These are phyloP conservation scores for Gastrolobium bilobum DNA, from an alignment of 306 rosid genomes.

Conservation along the genomic window DNA sequence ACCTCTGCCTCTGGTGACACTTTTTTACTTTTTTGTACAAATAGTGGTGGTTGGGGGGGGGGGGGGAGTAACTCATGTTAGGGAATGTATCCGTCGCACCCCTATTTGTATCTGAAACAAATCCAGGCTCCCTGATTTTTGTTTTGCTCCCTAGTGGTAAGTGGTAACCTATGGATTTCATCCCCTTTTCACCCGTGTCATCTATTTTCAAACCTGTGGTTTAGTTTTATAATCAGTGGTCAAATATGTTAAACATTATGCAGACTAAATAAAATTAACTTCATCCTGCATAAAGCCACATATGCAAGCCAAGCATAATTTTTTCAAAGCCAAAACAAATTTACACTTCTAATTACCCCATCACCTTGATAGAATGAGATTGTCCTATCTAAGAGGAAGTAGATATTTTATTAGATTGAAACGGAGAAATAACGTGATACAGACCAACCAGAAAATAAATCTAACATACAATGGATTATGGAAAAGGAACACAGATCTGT, in stretches of 20 bases:
- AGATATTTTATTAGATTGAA: too few species aligned
- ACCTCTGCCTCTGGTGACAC: neutral
- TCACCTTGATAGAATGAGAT: too few species aligned
- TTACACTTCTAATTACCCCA: neutral
- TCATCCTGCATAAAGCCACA: neutral
- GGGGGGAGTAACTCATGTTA: too few species aligned
- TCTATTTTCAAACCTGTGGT: too few species aligned
- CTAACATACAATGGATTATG: too few species aligned
- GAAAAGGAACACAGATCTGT: too few species aligned
- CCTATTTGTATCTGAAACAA: slow-evolving; percentile 19
- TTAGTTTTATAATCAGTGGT: neutral
- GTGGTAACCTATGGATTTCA: neutral
- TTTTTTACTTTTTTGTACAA: neutral
- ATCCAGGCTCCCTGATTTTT: neutral
- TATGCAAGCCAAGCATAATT: neutral
- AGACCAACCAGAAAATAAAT: too few species aligned
- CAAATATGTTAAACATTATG: neutral
- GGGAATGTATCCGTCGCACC: neutral
- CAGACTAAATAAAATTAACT: neutral
- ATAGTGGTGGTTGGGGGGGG: too few species aligned
- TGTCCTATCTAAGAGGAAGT: too few species aligned
- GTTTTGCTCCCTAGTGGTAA: neutral
- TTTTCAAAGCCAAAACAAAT: neutral
- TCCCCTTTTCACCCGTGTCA: neutral
- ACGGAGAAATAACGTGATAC: too few species aligned